These are phyloP conservation scores for Oldenlandia corymbosa DNA, from an alignment of 257 asterid species.

Conservation along the genomic window DNA sequence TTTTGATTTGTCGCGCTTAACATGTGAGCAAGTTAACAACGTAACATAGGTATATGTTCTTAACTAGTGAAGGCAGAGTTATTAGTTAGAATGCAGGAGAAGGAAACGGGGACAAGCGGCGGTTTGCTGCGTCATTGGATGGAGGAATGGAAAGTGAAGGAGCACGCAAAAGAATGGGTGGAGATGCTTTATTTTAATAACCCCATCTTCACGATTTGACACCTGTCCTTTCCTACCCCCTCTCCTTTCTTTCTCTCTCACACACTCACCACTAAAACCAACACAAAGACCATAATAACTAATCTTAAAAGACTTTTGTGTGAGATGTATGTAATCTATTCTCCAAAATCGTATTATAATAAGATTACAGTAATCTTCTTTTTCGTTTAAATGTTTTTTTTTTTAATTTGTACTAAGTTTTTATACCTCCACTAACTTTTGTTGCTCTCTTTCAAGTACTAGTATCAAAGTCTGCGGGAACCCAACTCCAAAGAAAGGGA, in stretches of 20 bases:
- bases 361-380: not conserved
- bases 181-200: slow-evolving; percentile 37
- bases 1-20: no score
- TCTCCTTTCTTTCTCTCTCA: slow-evolving; percentile 1
- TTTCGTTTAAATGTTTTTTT: no score
- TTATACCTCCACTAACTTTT: slow-evolving; percentile 27
- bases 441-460: slow-evolving; percentile 23
- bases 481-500: not conserved
- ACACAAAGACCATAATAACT: not conserved
- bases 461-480: slow-evolving; percentile 7
- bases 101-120: not conserved
- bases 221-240: slow-evolving; percentile 23
- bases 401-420: no score
- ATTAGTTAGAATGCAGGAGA: no score
- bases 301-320: no score
- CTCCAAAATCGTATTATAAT: no score
- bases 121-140: slow-evolving; percentile 11
- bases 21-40: no score
- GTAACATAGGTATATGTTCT: no score
- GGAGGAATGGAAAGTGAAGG: slow-evolving; percentile 14
- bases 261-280: not conserved
- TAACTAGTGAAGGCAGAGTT: no score
- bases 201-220: slow-evolving; percentile 32
- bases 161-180: slow-evolving; percentile 32
- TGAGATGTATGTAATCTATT: no score